These are phyloP conservation scores for Hapsidospora chrysogenum DNA, from an alignment of 495 filamentous ascomycete species.

Conservation along the genomic window DNA sequence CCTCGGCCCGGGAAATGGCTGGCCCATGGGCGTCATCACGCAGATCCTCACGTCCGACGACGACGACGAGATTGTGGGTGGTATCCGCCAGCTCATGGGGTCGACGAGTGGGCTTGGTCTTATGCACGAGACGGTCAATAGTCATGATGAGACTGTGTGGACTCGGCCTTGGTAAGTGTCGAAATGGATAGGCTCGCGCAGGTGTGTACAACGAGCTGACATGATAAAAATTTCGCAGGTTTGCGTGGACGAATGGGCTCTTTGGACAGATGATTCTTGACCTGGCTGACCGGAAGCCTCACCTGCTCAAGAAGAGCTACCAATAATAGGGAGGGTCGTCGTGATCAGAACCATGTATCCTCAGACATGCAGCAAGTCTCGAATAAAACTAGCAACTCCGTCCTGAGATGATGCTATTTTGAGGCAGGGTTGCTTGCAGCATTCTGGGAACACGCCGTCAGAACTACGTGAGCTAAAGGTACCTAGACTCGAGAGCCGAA, in stretches of 20 bases:
- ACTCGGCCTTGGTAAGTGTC: slow-evolving; percentile 31
- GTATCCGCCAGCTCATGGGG: slow-evolving; percentile 31
- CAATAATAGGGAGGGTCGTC: too few species aligned
- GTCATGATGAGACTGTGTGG: slow-evolving; percentile 18
- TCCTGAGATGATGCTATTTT: too few species aligned
- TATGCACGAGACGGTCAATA: slow-evolving; percentile 21
- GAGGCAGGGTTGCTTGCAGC: too few species aligned
- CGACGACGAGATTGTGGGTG: slow-evolving; percentile 31
- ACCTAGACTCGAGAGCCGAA: too few species aligned
- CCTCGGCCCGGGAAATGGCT: slow-evolving; percentile 31
- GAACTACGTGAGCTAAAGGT: too few species aligned
- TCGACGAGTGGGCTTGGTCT: slow-evolving; percentile 34
- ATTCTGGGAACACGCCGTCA: too few species aligned
- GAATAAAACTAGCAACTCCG: too few species aligned
- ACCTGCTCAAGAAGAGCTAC: slow-evolving; percentile 13
- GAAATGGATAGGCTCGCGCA: too few species aligned
- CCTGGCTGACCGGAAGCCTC: slow-evolving; percentile 29
- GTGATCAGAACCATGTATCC: too few species aligned
- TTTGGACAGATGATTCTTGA: slow-evolving; percentile 40
- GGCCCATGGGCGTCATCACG: slow-evolving; percentile 40
- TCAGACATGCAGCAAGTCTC: too few species aligned
- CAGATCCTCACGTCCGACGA: slow-evolving; percentile 34
- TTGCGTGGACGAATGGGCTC: slow-evolving; percentile 43
- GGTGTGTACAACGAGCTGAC: too few species aligned
- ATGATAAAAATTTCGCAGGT: too few species aligned